Conservation (phyloP, 2,329 filamentous ascomycete genomes). For the Pyrenochaeta sp. region DNA sequence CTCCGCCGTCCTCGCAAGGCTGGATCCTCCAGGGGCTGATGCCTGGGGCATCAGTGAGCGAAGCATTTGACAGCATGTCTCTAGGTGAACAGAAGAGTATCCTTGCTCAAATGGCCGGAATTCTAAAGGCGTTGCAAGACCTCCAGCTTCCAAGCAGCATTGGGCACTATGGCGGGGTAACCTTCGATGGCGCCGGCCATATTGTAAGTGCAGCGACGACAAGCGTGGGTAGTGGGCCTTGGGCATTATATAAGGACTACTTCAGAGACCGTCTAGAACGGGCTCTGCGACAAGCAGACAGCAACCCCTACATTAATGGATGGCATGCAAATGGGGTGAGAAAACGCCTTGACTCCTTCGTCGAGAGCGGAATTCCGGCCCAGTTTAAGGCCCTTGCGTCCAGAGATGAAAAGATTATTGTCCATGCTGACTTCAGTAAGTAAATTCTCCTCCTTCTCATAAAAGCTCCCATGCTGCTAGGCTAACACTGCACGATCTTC, state of each 20-base stretch:
- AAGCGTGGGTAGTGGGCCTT: no score
- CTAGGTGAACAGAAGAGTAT: background rate
- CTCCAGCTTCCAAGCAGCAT: no score
- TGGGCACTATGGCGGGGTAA: no score
- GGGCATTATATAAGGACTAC: no score
- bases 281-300: conserved; percentile 35
- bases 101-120: no score
- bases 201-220: no score
- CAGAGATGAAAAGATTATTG: no score
- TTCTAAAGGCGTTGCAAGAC: no score
- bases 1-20: conserved; percentile 22
- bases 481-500: conserved; percentile 3
- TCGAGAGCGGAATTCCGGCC: conserved; percentile 27
- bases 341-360: conserved; percentile 39
- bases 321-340: conserved; percentile 43
- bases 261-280: conserved; percentile 5
- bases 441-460: no score
- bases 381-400: conserved; percentile 18
- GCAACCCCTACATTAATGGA: conserved; percentile 38
- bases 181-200: no score
- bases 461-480: no score
- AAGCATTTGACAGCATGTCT: conserved; percentile 30
- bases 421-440: no score
- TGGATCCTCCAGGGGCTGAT: conserved; percentile 46
- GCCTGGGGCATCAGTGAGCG: conserved; percentile 34